Evolutionary conservation across 1,139 yeast genomes (phyloP).

Genomic region (Yamadazyma atmosphaerica): DNA sequence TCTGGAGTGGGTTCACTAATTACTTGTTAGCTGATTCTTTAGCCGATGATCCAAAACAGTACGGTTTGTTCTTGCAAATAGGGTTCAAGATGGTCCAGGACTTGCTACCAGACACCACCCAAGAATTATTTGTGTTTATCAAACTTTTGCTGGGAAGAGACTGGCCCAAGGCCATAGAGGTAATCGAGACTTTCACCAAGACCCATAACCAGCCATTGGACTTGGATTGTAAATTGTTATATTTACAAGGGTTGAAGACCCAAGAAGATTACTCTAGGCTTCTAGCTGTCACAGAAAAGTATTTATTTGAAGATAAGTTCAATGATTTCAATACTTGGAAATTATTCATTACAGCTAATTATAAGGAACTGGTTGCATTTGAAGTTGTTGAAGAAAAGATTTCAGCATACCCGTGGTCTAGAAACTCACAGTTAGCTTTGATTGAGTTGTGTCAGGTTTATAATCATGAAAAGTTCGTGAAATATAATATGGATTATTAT

Average conservation of each 20-base stretch:
- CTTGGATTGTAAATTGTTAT: conserved; percentile 56
- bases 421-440: conserved; percentile 59
- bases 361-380: conserved; percentile 25
- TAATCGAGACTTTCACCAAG: conserved; percentile 26
- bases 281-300: conserved; percentile 27
- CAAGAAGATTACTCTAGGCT: conserved; percentile 43
- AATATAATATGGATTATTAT: conserved; percentile 43
- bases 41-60: conserved; percentile 34
- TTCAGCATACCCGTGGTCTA: conserved; percentile 27
- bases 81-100: conserved; percentile 55
- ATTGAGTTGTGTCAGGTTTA: conserved; percentile 44
- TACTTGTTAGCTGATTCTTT: conserved; percentile 27
- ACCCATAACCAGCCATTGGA: conserved; percentile 40
- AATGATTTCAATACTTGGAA: conserved; percentile 68
- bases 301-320: conserved; percentile 44
- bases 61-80: conserved; percentile 49
- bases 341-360: conserved; percentile 45
- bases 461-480: conserved; percentile 16
- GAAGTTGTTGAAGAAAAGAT: conserved; percentile 27
- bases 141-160: conserved; percentile 30
- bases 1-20: conserved; percentile 52
- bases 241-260: conserved; percentile 45
- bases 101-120: conserved; percentile 49
- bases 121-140: conserved; percentile 59
- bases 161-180: conserved; percentile 21